phyloP scores from a whole-genome alignment of 345 rosid genomes.

The Raphanus sativus region DNA sequence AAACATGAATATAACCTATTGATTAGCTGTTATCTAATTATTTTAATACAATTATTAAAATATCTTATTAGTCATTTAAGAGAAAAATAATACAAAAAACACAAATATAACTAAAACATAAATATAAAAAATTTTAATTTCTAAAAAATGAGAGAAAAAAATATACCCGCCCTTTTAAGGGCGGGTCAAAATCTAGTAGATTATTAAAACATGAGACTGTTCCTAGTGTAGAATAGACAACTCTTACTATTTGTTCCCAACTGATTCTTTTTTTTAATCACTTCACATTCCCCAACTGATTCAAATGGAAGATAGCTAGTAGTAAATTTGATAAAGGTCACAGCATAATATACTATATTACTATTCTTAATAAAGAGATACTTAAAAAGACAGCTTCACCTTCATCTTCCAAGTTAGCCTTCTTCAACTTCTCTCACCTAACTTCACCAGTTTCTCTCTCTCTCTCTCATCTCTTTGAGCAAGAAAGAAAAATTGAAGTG shows the following conservation, averaged over 20 bases:
- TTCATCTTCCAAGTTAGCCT: slow-evolving; percentile 34
- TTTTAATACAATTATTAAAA: no score
- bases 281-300: background rate
- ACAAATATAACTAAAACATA: no score
- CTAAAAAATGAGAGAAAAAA: no score
- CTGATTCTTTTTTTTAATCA: background rate
- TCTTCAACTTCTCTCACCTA: slow-evolving; percentile 35
- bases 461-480: slow-evolving; percentile 14
- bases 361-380: background rate
- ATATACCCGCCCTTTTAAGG: no score
- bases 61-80: no score
- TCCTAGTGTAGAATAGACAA: background rate
- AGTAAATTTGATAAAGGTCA: background rate
- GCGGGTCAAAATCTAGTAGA: no score
- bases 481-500: slow-evolving; percentile 44
- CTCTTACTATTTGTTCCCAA: background rate
- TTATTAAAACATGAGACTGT: background rate
- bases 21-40: no score
- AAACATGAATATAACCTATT: no score
- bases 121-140: no score
- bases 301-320: background rate
- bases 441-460: slow-evolving; percentile 30
- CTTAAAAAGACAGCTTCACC: slow-evolving; percentile 22
- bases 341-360: background rate
- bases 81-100: no score